Conservation (phyloP, 2,329 filamentous ascomycete genomes). For the Trichophyton simii region DNA sequence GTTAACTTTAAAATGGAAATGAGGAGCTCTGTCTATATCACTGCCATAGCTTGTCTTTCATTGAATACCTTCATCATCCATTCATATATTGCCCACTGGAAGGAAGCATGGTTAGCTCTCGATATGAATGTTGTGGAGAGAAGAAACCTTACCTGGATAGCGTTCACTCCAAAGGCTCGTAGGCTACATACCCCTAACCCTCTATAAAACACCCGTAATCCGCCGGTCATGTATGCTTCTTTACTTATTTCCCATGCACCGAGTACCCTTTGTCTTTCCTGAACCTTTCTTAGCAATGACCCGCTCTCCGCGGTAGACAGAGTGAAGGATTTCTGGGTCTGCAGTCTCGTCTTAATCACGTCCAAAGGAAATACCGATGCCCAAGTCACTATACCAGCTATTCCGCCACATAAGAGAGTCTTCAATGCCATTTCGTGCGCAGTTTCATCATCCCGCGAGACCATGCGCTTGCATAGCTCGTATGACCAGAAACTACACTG, state of each 20-base stretch:
- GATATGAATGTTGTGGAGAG: neutral
- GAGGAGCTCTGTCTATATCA: neutral
- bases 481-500: constrained; percentile 68
- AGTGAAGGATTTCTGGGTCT: constrained; percentile 47
- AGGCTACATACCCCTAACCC: constrained; percentile 70
- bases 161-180: constrained; percentile 84
- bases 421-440: constrained; percentile 44
- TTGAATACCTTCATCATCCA: constrained; percentile 54
- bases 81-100: constrained; percentile 79
- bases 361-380: constrained; percentile 82
- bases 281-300: constrained; percentile 14
- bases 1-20: too few species aligned
- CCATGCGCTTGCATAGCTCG: constrained; percentile 55
- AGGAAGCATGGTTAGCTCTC: constrained; percentile 5
- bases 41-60: neutral
- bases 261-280: constrained; percentile 20
- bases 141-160: constrained; percentile 47
- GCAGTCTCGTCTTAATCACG: constrained; percentile 84
- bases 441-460: constrained; percentile 36
- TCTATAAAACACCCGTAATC: constrained; percentile 53
- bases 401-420: constrained; percentile 67
- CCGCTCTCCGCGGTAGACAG: constrained; percentile 15
- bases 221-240: constrained; percentile 53
- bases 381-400: constrained; percentile 84
- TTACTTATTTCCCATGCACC: constrained; percentile 53